These are phyloP conservation scores for Pulveroboletus sp. DNA, from an alignment of 768 basidiomycete genomes.

Conservation along the genomic window DNA sequence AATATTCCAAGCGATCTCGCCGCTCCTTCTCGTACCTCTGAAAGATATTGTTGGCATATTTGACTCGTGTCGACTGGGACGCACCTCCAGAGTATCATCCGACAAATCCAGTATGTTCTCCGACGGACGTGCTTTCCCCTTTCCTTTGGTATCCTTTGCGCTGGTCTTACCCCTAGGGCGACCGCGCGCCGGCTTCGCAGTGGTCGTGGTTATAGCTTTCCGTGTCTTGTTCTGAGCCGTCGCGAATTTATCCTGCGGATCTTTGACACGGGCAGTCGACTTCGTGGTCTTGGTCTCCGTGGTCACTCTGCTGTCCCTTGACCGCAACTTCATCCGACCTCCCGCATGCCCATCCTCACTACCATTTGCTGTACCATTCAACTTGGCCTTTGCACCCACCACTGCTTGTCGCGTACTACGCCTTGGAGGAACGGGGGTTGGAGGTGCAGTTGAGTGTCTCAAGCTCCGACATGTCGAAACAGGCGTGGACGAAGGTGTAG, in stretches of 20 bases:
- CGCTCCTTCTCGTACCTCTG: slow-evolving; percentile 46
- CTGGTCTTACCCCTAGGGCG: slow-evolving; percentile 17
- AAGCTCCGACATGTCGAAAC: background rate
- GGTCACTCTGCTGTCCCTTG: slow-evolving; percentile 9
- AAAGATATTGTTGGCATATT: background rate
- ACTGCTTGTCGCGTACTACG: slow-evolving; percentile 28
- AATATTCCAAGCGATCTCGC: slow-evolving; percentile 52
- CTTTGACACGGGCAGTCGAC: slow-evolving; percentile 8
- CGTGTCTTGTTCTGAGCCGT: slow-evolving; percentile 4
- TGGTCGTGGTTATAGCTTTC: background rate
- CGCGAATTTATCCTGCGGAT: slow-evolving; percentile 10
- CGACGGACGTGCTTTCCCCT: slow-evolving; percentile 22
- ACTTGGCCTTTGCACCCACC: slow-evolving; percentile 13
- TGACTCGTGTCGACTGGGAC: background rate
- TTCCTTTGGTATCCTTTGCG: slow-evolving; percentile 22
- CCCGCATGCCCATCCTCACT: slow-evolving; percentile 5
- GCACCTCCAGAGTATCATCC: slow-evolving; percentile 30
- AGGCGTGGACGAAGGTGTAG: slow-evolving; percentile 27
- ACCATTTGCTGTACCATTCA: slow-evolving; percentile 6
- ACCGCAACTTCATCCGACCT: slow-evolving; percentile 18
- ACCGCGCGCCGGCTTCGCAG: slow-evolving; percentile 16
- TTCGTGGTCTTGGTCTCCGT: slow-evolving; percentile 8
- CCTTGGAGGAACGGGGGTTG: slow-evolving; percentile 19
- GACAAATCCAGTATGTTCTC: slow-evolving; percentile 28
- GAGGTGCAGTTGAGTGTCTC: slow-evolving; percentile 12